Base-by-base conservation (phyloP, 192 early-diverging fungal genomes). In the Paraglomus brasilianum region DNA sequence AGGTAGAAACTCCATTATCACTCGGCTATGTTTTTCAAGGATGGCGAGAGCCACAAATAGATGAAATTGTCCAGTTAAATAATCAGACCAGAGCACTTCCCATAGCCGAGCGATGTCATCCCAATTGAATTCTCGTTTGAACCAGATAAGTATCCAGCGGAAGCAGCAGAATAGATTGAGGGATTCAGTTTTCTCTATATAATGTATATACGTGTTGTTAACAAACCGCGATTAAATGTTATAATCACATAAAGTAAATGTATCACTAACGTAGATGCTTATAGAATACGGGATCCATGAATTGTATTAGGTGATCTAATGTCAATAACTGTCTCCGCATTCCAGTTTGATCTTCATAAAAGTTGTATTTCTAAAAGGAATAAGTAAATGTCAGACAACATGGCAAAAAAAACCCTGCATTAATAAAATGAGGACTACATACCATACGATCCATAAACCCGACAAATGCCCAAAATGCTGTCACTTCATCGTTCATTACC, bases 121-220 rank as follows among this genome's bases (percentile, higher is more conserved):
- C 83, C 93, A 97, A 66, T 84, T 77, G 68, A 98, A 97, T 77
- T 99, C 97, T 50, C 97, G 88, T 77, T 99, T 99, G 76, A 96
- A 99, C 81, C 91, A 92, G 38, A 99, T 88, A 43, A 99, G 73
- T 17, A 99, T 80, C 96, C 96, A 99, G 41, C 97, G 91, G 83
- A 97, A 99, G 77, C 95, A 98, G 76, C 89, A 95, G 72, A 99
- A 99, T 69, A 99, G 82, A 77, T 99, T 96, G 60, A 86, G 80
- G 1, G 92, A 87, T 43, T 97, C 95, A 61, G 85, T 87, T 41
- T 75, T 76, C 55, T 93, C 88, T 79, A 75, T 42, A 21, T 57
- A 41, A 36, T 1, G 46, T 38, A 64, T 11, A 36, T 2, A 17
- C 19, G 24, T 38, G 6, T 43, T 41, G 13, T 38, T 8, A 24